Evolutionary conservation across 805 yeast species (phyloP), one percentile per base, ranked within the genome.

Genomic region (Lachancea nothofagi): DNA sequence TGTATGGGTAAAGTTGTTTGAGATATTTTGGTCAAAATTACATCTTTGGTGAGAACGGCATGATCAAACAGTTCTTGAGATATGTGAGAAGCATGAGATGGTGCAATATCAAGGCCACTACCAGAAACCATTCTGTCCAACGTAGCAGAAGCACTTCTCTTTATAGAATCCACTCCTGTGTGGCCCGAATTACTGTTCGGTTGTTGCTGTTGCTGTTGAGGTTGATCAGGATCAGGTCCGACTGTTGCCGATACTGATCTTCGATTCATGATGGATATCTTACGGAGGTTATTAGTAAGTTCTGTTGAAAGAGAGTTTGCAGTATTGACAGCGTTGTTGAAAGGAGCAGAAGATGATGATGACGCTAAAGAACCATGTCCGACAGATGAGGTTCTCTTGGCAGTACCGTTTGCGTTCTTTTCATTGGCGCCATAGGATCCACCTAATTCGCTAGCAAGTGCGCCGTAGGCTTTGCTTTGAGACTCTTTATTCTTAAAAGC

Each of bases 1-100:
- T 57, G 54, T 9, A 61, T 28, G 37, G 55, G 64, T 28, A 67
- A 60, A 1, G 50, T 49, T 14, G 64, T 52, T 0, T 73, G 58
- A 13, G 77, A 78, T 2, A 83, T 59, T 51, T 72, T 75, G 0
- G 88, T 77, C 44, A 85, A 62, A n/a, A 81, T 78, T 51, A 81
- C 71, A 55, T 86, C 95, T 49, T 82, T 84, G 28, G 78, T 61
- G 0, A 66, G 55, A 13, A 72, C 70, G 0, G 71, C 64, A 28
- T 40, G 43, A 13, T 40, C 38, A 19, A 40, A 33, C 7, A 33
- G 21, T n/a, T 40, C 43, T 19, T 29, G 35, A 13, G 34, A 45
- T n/a, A 37, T 41, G n/a, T 48, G 41, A 1, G 55, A 46, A 5
- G 50, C 41, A 12, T 50, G 27, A 7, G 46, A 36, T 9, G 53